Percentiles rank a stretch among this genome's conserved stretches.
Evolutionary conservation across 2,329 filamentous ascomycete species (phyloP).

Genomic region (Beauveria rudraprayagi): DNA sequence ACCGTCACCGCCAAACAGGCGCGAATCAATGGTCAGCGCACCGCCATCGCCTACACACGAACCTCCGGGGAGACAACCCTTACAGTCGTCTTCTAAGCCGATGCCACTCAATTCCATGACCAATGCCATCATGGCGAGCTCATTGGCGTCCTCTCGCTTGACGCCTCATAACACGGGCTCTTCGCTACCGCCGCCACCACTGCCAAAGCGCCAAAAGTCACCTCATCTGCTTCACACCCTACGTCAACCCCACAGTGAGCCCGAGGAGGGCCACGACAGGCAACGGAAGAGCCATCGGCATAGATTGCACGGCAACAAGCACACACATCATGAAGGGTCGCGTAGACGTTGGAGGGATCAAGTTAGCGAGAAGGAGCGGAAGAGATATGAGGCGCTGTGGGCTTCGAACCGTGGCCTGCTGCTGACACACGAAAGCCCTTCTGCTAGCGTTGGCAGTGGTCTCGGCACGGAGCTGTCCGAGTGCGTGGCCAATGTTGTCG

Average conservation of each 20-base stretch:
- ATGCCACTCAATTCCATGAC: slow-evolving; percentile 59
- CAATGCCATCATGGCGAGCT: slow-evolving; percentile 67
- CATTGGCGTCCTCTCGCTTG: slow-evolving; percentile 56
- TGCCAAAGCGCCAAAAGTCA: slow-evolving; percentile 36
- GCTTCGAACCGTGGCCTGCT: slow-evolving; percentile 66
- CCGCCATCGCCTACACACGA: slow-evolving; percentile 30
- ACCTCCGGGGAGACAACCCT: slow-evolving; percentile 19
- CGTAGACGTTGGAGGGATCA: slow-evolving; percentile 70
- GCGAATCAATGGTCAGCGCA: slow-evolving; percentile 19
- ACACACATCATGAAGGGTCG: slow-evolving; percentile 69
- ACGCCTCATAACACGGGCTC: slow-evolving; percentile 33
- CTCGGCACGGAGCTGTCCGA: slow-evolving; percentile 28
- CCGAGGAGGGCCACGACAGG: slow-evolving; percentile 47
- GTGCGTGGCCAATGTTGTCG: slow-evolving; percentile 59
- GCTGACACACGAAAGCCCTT: slow-evolving; percentile 21
- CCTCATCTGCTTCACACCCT: slow-evolving; percentile 58
- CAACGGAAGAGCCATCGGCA: slow-evolving; percentile 43
- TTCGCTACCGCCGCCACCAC: slow-evolving; percentile 25
- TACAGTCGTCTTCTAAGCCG: slow-evolving; percentile 24
- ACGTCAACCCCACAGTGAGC: slow-evolving; percentile 43
- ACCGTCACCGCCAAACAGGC: slow-evolving; percentile 14
- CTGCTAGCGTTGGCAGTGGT: slow-evolving; percentile 14
- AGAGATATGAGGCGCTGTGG: slow-evolving; percentile 78
- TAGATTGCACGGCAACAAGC: slow-evolving; percentile 48
- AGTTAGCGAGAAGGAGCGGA: slow-evolving; percentile 64